phyloP scores from a whole-genome alignment of 345 rosid species.

The Boechera stricta region DNA sequence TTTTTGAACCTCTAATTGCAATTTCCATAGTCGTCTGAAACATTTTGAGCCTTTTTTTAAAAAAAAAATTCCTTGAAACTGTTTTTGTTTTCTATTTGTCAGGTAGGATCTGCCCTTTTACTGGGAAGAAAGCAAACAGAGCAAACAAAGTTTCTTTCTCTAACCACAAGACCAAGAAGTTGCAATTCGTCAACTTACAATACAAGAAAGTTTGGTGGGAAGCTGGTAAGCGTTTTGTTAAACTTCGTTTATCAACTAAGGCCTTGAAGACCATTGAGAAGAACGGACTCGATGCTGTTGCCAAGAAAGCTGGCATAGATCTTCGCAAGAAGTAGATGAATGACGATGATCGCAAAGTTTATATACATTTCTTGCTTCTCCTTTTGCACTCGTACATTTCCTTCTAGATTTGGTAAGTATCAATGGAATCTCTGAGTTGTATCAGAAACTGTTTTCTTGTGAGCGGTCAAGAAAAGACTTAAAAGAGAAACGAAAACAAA shows the following conservation, averaged over 20 bases:
- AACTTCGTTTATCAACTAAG: constrained; percentile 82
- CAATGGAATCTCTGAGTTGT: constrained; percentile 25
- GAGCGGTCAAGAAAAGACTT: constrained; percentile 3
- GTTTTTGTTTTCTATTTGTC: constrained; percentile 16
- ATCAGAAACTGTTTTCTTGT: constrained; percentile 29
- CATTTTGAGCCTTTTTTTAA: not conserved
- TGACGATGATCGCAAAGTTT: not conserved
- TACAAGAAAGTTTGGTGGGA: constrained; percentile 98
- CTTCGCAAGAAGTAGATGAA: constrained; percentile 58
- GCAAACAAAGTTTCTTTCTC: constrained; percentile 94
- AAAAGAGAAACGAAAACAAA: constrained; percentile 24
- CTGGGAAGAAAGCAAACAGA: constrained; percentile 92
- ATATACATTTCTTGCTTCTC: constrained; percentile 31
- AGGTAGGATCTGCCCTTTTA: constrained; percentile 93
- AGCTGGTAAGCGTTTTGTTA: constrained; percentile 84
- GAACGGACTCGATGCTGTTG: constrained; percentile 93
- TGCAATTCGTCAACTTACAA: constrained; percentile 91
- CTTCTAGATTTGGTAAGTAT: constrained; percentile 20
- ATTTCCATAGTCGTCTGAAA: not conserved
- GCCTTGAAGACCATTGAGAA: constrained; percentile 95
- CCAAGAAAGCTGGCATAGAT: constrained; percentile 95
- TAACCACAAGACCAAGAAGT: constrained; percentile 91
- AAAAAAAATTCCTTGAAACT: not conserved
- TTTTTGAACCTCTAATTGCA: too few relatives aligned
- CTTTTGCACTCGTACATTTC: constrained; percentile 26